These are phyloP conservation scores for Coemansia sp. DNA, from an alignment of 192 early-diverging fungal genomes.

Conservation along the genomic window DNA sequence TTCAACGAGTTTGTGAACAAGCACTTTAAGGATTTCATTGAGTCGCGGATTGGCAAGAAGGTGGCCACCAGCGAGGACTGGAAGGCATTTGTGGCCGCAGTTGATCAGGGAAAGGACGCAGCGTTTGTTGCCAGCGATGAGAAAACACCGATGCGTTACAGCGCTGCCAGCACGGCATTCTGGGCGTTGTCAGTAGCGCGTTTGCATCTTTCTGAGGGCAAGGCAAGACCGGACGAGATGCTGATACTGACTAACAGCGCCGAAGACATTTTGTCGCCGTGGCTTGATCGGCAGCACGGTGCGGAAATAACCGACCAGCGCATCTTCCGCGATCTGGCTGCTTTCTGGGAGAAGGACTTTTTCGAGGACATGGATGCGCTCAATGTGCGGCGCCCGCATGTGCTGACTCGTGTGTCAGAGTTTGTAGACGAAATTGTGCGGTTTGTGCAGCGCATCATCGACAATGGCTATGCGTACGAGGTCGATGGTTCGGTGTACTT, in stretches of 20 bases:
- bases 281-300: slow-evolving; percentile 50
- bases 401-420: slow-evolving; percentile 93
- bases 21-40: slow-evolving; percentile 59
- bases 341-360: slow-evolving; percentile 91
- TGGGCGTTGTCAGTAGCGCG: slow-evolving; percentile 21
- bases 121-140: slow-evolving; percentile 53
- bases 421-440: slow-evolving; percentile 91
- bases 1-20: slow-evolving; percentile 63
- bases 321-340: slow-evolving; percentile 89
- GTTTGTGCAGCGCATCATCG: slow-evolving; percentile 89
- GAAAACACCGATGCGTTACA: slow-evolving; percentile 77
- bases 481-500: slow-evolving; percentile 84
- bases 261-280: slow-evolving; percentile 40
- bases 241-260: slow-evolving; percentile 25
- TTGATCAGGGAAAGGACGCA: slow-evolving; percentile 49
- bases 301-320: slow-evolving; percentile 80
- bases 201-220: slow-evolving; percentile 15
- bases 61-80: slow-evolving; percentile 55
- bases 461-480: slow-evolving; percentile 95
- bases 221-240: slow-evolving; percentile 48
- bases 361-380: slow-evolving; percentile 91
- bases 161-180: slow-evolving; percentile 52
- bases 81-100: slow-evolving; percentile 56
- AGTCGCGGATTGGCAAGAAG: slow-evolving; percentile 54
- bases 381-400: slow-evolving; percentile 76